Conservation (phyloP, 257 asterid species). For the Misopates orontium region DNA sequence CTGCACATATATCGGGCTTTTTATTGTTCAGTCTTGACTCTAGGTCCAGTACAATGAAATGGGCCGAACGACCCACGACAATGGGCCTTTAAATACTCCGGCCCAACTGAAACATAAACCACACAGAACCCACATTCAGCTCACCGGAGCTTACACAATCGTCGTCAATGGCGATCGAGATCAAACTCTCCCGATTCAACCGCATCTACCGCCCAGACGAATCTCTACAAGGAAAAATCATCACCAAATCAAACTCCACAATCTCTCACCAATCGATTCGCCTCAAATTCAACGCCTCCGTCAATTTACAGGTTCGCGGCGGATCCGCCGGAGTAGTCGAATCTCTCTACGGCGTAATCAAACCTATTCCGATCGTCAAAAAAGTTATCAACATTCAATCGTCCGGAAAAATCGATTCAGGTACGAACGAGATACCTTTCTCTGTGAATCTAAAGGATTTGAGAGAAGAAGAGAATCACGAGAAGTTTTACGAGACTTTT, state of each 20-base stretch:
- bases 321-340: conserved; percentile 91
- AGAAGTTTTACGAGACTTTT: conserved; percentile 72
- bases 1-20: too few species aligned
- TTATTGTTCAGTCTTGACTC: too few species aligned
- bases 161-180: conserved; percentile 58
- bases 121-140: too few species aligned
- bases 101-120: too few species aligned
- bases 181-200: conserved; percentile 72
- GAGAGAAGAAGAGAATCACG: conserved; percentile 51
- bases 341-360: conserved; percentile 75
- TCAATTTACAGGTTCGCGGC: conserved; percentile 91
- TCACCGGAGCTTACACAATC: too few species aligned
- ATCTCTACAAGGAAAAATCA: conserved; percentile 60
- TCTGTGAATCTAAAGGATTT: conserved; percentile 59
- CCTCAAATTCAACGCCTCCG: conserved; percentile 62
- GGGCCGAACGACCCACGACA: too few species aligned
- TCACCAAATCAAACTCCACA: conserved; percentile 51
- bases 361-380: conserved; percentile 68
- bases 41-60: too few species aligned
- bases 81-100: too few species aligned
- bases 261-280: conserved; percentile 73
- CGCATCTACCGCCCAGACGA: conserved; percentile 71
- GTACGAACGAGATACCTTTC: conserved; percentile 77
- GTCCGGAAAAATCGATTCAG: conserved; percentile 69
- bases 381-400: conserved; percentile 50